Evolutionary conservation across 2,329 filamentous ascomycete genomes (phyloP).

Genomic region (Xylariaceae sp.): DNA sequence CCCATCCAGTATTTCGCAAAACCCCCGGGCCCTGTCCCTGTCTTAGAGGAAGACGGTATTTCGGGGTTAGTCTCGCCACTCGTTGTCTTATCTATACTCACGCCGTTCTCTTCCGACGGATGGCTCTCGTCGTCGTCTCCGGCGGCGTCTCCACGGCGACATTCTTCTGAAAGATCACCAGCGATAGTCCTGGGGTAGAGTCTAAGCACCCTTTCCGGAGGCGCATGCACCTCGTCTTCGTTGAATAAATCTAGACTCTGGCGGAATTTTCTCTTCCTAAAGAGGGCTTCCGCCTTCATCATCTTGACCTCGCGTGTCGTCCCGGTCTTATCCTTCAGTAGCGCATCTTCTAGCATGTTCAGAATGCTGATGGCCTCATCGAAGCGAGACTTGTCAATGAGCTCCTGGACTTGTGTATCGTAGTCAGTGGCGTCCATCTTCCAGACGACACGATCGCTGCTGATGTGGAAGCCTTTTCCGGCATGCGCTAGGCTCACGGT

Average conservation of each 20-base stretch:
- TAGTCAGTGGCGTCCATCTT: conserved; percentile 93
- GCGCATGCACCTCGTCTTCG: conserved; percentile 77
- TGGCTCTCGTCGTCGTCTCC: conserved; percentile 40
- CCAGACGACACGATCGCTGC: conserved; percentile 89
- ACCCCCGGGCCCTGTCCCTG: conserved; percentile 36
- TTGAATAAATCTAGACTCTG: conserved; percentile 86
- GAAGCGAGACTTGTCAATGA: conserved; percentile 68
- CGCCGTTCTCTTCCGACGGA: conserved; percentile 34
- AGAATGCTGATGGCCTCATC: conserved; percentile 92
- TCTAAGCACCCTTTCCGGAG: conserved; percentile 81
- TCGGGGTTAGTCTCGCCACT: conserved; percentile 26
- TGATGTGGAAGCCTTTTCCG: conserved; percentile 91
- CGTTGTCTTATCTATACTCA: conserved; percentile 30
- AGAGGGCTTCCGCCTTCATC: conserved; percentile 81
- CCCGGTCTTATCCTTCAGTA: conserved; percentile 77
- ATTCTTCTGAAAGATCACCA: conserved; percentile 67
- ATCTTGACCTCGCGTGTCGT: conserved; percentile 84
- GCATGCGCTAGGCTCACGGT: conserved; percentile 93
- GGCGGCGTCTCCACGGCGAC: conserved; percentile 41
- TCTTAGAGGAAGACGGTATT: conserved; percentile 34
- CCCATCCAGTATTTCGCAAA: conserved; percentile 54
- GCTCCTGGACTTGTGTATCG: conserved; percentile 78
- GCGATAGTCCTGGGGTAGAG: conserved; percentile 82
- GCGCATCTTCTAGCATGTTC: conserved; percentile 84
- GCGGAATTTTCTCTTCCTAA: conserved; percentile 76